These are phyloP conservation scores for Tolypocladium inflatum DNA, from an alignment of 2,329 filamentous ascomycete species.

Conservation along the genomic window DNA sequence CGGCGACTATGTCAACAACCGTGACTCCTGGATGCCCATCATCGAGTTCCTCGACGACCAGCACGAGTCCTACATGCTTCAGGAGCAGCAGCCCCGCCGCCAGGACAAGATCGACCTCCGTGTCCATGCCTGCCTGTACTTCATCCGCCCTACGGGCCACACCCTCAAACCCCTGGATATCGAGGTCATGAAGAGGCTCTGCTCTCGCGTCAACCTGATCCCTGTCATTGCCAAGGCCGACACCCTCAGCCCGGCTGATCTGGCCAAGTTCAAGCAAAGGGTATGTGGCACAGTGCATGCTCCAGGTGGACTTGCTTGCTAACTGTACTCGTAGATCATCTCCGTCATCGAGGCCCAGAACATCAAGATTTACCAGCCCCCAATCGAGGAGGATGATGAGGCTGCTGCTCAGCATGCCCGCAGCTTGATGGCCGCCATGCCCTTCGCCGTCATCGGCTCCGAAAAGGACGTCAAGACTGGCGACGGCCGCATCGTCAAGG, in stretches of 20 bases:
- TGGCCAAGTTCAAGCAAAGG: conserved; percentile 90
- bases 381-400: conserved; percentile 96
- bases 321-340: conserved; percentile 56
- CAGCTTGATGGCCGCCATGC: conserved; percentile 92
- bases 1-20: conserved; percentile 99
- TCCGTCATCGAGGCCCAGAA: conserved; percentile 95
- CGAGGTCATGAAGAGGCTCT: conserved; percentile 99
- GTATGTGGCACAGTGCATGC: conserved; percentile 38
- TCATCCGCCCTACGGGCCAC: conserved; percentile 97
- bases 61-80: conserved; percentile 99
- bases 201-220: conserved; percentile 95
- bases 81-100: conserved; percentile 97
- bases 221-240: conserved; percentile 98
- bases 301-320: conserved; percentile 9
- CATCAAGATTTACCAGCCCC: conserved; percentile 99
- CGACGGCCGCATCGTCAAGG: conserved; percentile 96
- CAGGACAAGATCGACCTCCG: conserved; percentile 98
- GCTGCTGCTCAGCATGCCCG: conserved; percentile 90
- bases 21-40: conserved; percentile 99
- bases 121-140: conserved; percentile 97
- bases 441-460: conserved; percentile 95
- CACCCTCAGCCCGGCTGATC: conserved; percentile 85
- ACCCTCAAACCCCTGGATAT: conserved; percentile 98
- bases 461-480: conserved; percentile 98
- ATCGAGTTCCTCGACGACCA: conserved; percentile 99